A percentile compares a stretch with the other conserved stretches of the same genome.
These are phyloP conservation scores for Claviceps spartinae DNA, from an alignment of 2,329 filamentous ascomycete species.

Conservation along the genomic window DNA sequence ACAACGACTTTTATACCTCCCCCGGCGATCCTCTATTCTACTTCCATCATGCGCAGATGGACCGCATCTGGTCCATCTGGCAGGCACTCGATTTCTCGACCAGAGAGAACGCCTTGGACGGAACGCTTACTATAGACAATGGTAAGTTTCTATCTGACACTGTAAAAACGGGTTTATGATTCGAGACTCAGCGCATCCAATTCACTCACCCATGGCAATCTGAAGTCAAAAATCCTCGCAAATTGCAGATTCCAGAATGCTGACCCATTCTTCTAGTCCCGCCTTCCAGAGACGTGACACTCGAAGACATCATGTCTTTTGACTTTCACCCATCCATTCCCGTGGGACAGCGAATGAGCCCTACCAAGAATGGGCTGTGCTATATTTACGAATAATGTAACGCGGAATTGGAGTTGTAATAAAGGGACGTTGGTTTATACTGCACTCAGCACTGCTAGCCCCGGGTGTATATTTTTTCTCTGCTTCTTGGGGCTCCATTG, in stretches of 20 bases:
- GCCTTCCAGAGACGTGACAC: neutral
- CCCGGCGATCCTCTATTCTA: slow-evolving; percentile 5
- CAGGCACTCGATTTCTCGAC: slow-evolving; percentile 1
- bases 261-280: neutral
- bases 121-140: neutral
- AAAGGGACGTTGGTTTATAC: too few relatives aligned
- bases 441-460: too few relatives aligned
- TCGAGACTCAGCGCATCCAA: too few relatives aligned
- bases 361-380: neutral
- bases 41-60: slow-evolving; percentile 3
- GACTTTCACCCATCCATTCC: neutral
- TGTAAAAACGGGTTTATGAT: neutral
- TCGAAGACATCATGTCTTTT: neutral
- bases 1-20: slow-evolving; percentile 3
- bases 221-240: too few relatives aligned
- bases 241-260: too few relatives aligned
- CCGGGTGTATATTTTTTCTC: too few relatives aligned
- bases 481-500: too few relatives aligned
- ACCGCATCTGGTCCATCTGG: slow-evolving; percentile 6
- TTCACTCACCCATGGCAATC: neutral
- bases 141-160: neutral
- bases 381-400: neutral
- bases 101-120: slow-evolving; percentile 2
- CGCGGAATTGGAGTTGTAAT: neutral
- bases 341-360: neutral